A percentile compares a stretch with the other conserved stretches of the same genome.
Conservation (phyloP, 1,284 basidiomycete species). For the Cerioporus squamosus region DNA sequence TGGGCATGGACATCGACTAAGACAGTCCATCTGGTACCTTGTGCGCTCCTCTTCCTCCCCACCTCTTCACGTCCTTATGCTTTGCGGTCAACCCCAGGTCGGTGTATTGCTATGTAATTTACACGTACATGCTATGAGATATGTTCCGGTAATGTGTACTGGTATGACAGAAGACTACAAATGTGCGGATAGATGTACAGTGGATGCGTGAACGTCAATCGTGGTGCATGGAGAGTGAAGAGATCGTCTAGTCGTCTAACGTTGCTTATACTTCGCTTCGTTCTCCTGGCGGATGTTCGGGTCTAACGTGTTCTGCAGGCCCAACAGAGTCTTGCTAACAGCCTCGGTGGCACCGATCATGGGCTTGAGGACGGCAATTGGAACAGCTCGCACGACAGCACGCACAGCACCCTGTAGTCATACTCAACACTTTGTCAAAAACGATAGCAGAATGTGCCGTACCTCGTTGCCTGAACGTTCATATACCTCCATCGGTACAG, state of each 20-base stretch:
- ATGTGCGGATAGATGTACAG: slow-evolving; percentile 18
- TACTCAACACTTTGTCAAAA: neutral
- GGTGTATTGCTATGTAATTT: slow-evolving; percentile 27
- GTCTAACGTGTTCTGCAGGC: slow-evolving; percentile 89
- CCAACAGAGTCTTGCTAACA: slow-evolving; percentile 92
- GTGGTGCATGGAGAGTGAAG: neutral
- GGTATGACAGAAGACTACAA: slow-evolving; percentile 22
- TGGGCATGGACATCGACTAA: slow-evolving; percentile 84
- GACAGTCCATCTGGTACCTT: neutral
- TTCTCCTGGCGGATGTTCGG: slow-evolving; percentile 79
- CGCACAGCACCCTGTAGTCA: slow-evolving; percentile 79
- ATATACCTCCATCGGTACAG: slow-evolving; percentile 99
- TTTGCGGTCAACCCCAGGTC: slow-evolving; percentile 19
- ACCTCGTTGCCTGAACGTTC: slow-evolving; percentile 90
- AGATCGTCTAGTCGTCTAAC: slow-evolving; percentile 37
- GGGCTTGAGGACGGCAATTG: slow-evolving; percentile 94
- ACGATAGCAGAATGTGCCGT: slow-evolving; percentile 27
- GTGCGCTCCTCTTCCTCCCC: neutral
- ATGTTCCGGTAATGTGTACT: slow-evolving; percentile 26
- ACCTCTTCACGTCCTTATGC: slow-evolving; percentile 18
- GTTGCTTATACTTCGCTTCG: slow-evolving; percentile 89
- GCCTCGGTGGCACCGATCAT: slow-evolving; percentile 98
- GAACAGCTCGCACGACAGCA: slow-evolving; percentile 94
- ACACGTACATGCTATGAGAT: slow-evolving; percentile 28
- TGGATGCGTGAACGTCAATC: neutral